Conservation (phyloP, 805 yeast genomes). For the Teunomyces atbi region DNA sequence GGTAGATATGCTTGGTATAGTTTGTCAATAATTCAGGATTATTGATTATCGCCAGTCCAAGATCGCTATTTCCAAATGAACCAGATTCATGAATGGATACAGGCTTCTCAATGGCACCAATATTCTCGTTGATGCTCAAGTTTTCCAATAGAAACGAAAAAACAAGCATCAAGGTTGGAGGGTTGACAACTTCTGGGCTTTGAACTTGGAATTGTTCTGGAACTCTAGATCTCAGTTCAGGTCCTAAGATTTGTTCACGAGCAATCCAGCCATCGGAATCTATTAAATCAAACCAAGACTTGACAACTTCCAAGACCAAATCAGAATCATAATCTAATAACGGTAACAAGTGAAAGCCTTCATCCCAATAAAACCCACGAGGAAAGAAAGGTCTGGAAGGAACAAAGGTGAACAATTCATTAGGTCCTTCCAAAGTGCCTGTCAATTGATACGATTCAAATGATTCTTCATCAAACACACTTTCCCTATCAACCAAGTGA, state of each 20-base stretch:
- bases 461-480: slow-evolving; percentile 66
- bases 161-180: slow-evolving; percentile 85
- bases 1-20: slow-evolving; percentile 68
- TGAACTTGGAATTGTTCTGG: slow-evolving; percentile 83
- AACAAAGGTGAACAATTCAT: slow-evolving; percentile 73
- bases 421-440: slow-evolving; percentile 73
- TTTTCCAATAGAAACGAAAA: slow-evolving; percentile 55
- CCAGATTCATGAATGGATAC: slow-evolving; percentile 6
- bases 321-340: slow-evolving; percentile 81
- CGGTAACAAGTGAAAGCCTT: slow-evolving; percentile 90
- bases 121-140: slow-evolving; percentile 9
- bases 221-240: slow-evolving; percentile 84
- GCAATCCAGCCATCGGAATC: slow-evolving; percentile 97
- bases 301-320: slow-evolving; percentile 70
- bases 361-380: slow-evolving; percentile 98
- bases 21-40: slow-evolving; percentile 58
- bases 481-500: slow-evolving; percentile 72
- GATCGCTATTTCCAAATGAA: slow-evolving; percentile 22
- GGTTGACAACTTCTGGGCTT: slow-evolving; percentile 88
- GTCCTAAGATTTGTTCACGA: slow-evolving; percentile 90
- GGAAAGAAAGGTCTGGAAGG: slow-evolving; percentile 96
- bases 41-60: slow-evolving; percentile 53
- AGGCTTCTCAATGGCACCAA: slow-evolving; percentile 30
- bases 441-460: slow-evolving; percentile 52
- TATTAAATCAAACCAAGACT: slow-evolving; percentile 84